These are phyloP conservation scores for Ophiostoma ips DNA, from an alignment of 2,329 filamentous ascomycete genomes.

Conservation along the genomic window DNA sequence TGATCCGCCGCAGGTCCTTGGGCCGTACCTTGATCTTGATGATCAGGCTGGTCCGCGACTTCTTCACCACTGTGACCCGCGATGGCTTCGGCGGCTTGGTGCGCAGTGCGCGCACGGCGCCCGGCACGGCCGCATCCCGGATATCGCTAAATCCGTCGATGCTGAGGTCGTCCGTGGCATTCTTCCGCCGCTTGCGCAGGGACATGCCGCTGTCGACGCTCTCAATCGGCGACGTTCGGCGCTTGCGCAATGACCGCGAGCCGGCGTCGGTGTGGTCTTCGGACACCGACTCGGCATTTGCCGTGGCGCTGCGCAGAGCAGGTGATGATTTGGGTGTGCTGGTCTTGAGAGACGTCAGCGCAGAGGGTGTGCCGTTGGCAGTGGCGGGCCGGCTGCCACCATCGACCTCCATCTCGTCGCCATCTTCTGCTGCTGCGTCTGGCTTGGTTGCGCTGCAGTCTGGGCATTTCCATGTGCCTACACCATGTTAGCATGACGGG, in stretches of 20 bases:
- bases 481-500: not conserved
- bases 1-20: slow-evolving; percentile 44
- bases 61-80: slow-evolving; percentile 28
- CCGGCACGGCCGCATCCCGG: slow-evolving; percentile 23
- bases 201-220: slow-evolving; percentile 39
- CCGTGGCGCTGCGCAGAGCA: slow-evolving; percentile 50
- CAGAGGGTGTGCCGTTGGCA: slow-evolving; percentile 16
- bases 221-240: slow-evolving; percentile 64
- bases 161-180: slow-evolving; percentile 30
- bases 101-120: slow-evolving; percentile 44
- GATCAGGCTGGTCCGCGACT: slow-evolving; percentile 32
- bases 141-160: slow-evolving; percentile 20
- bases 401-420: slow-evolving; percentile 12
- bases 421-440: slow-evolving; percentile 17
- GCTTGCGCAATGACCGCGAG: slow-evolving; percentile 65
- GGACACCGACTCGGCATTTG: slow-evolving; percentile 54
- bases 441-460: slow-evolving; percentile 28
- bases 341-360: slow-evolving; percentile 30
- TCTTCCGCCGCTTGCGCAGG: slow-evolving; percentile 39
- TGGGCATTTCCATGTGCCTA: slow-evolving; percentile 36
- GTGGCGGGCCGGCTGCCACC: slow-evolving; percentile 16
- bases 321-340: slow-evolving; percentile 53
- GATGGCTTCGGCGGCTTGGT: slow-evolving; percentile 30
- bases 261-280: slow-evolving; percentile 60
- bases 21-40: slow-evolving; percentile 45